Percentiles rank a stretch among this genome's conserved stretches.
phyloP scores from a whole-genome alignment of 495 filamentous ascomycete genomes.

The Daldinia decipiens region DNA sequence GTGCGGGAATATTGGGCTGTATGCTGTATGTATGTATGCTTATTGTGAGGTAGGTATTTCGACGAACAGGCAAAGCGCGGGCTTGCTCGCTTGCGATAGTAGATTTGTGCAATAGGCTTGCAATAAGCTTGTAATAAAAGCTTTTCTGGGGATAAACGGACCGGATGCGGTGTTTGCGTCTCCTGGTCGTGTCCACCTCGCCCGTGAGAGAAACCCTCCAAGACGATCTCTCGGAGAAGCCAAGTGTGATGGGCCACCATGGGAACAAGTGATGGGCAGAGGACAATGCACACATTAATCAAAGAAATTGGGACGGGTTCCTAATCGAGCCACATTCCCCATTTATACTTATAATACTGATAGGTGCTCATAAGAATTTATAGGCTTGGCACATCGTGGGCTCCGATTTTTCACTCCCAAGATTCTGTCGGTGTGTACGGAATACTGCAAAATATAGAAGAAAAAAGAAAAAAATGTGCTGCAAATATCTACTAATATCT shows the following conservation, averaged over 20 bases:
- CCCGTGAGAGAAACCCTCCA: constrained; percentile 32
- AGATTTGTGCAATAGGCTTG: constrained; percentile 1
- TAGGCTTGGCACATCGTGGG: constrained; percentile 38
- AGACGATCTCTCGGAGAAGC: constrained; percentile 39
- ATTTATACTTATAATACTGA: constrained; percentile 9
- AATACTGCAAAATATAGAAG: neutral
- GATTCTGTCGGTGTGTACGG: constrained; percentile 33
- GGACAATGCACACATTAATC: constrained; percentile 37
- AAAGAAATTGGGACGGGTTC: constrained; percentile 36
- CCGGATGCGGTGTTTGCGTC: constrained; percentile 36
- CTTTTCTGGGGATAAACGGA: constrained; percentile 41
- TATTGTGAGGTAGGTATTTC: neutral
- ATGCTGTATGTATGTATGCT: neutral
- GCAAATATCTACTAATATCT: neutral
- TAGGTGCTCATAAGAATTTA: constrained; percentile 11
- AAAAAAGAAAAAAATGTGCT: neutral
- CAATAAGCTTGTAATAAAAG: constrained; percentile 7
- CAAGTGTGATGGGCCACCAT: constrained; percentile 6
- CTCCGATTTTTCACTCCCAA: constrained; percentile 33
- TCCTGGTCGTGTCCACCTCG: constrained; percentile 39
- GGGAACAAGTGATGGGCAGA: constrained; percentile 22
- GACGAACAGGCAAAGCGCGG: constrained; percentile 31
- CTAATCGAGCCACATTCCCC: constrained; percentile 33
- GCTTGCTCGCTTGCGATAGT: constrained; percentile 30
- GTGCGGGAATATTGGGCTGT: constrained; percentile 34